Evolutionary conservation across 2,329 filamentous ascomycete genomes (phyloP), one percentile per base, ranked within the genome.

Genomic region (Cercospora zeina): DNA sequence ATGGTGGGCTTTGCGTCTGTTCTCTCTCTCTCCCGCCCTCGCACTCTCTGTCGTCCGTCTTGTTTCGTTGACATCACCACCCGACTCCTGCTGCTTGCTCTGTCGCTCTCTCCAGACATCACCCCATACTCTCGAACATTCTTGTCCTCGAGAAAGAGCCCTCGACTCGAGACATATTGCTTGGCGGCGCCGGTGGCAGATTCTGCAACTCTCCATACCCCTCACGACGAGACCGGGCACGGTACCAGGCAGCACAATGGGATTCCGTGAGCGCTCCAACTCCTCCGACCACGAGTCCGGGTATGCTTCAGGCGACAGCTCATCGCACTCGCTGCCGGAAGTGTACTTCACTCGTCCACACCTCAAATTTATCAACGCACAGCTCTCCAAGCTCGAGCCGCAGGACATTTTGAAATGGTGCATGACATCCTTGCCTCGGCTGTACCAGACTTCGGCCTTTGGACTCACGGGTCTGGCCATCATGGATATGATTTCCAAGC

Each of bases 381-480:
- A 96, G 77, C 81, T 99, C 70, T 90, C 95, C 77, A 85, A 88
- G 73, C 89, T 97, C 77, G 87, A 93, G 74, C 91, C 95, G 65
- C 83, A 93, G 78, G 93, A 97, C 68, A 89, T 97, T 71, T 85
- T 99, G 64, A 89, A 87, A 79, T 97, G 96, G 89, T 91, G 89
- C 82, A 89, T 93, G 74, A 88, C 90, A 70, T 89, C 93, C 70
- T 89, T 99, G 71, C 95, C 95, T 62, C 53, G 49, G 19, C 65
- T 67, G 36, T 72, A 66, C 62, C 80, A 82, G 67, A 81, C 80
- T 2, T 82, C 80, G 4, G 80, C 80, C 16, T 81, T 82, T 70
- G 80, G 80, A 59, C 73, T 82, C 54, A 81, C 79, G 59, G 80
- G 80, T 33, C 77, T 82, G 11, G 80, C 81, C 14, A 81, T 81